Base-by-base conservation (phyloP, 495 filamentous ascomycete species). In the Aspergillus haitiensis region DNA sequence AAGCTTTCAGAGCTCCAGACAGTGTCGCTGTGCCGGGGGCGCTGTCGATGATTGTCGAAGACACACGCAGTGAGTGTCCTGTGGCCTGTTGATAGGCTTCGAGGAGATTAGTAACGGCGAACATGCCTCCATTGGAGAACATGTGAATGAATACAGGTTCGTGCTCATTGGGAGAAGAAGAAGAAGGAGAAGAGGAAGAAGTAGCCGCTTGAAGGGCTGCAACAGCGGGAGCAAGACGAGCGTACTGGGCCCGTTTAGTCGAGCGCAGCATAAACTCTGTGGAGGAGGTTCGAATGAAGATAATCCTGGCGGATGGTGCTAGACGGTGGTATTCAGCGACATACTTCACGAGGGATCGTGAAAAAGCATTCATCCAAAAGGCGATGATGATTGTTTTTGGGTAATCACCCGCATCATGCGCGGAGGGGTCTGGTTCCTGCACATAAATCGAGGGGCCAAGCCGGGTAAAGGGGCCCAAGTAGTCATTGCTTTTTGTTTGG, bases 341-440 rank as follows among this genome's bases (percentile, higher is more conserved):
- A 46, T 76, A 79, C 64, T 78, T 77, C 51, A 67, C 64, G 13
- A 74, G 55, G 5, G 74, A 68, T 8, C 74, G 71, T 7, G 74
- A 59, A 12, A 67, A 70, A 5, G 77, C 77, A 52, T 76, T 75
- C 73, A 77, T 75, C 77, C 77, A 79, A 57, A 79, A 78, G 8
- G 72, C 67, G 35, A 78, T 60, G 53, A 79, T 52, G 35, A 79
- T 73, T 27, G 67, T 71, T 16, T 58, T 57, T 6, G 66, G 58
- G 49, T 66, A 52, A 34, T 60, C 31, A 16, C 48, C 37, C 16
- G 33, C 33, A 46, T 56, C 48, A 12, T 61, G 42, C 33, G 62
- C 8, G 27, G 44, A 27, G 32, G 16, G 45, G 50, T 40, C 31
- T 39, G 72, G 70, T 27, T 71, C 69, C 27, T 70, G 67, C 31